Percentiles rank a stretch among this genome's conserved stretches.
phyloP scores from a whole-genome alignment of 768 basidiomycete genomes.

The Podaxis carcinomalis region DNA sequence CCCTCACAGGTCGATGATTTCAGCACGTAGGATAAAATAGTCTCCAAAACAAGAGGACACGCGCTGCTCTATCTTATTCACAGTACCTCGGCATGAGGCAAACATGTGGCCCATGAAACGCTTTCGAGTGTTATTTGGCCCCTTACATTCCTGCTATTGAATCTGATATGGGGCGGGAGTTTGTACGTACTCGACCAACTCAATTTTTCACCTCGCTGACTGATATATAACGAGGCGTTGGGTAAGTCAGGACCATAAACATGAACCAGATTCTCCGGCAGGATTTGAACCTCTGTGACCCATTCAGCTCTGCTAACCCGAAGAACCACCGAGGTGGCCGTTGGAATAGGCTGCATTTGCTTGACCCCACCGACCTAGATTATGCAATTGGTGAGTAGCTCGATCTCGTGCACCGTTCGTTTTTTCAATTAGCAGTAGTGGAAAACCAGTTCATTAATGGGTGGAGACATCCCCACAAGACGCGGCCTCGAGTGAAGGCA shows the following conservation, averaged over 20 bases:
- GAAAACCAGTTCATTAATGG: slow-evolving; percentile 45
- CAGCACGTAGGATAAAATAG: not conserved
- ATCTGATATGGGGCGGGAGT: not conserved
- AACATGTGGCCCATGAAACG: not conserved
- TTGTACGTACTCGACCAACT: not conserved
- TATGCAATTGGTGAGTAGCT: slow-evolving; percentile 37
- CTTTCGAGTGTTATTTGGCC: not conserved
- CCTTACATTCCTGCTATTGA: not conserved
- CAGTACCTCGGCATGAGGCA: not conserved
- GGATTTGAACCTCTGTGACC: slow-evolving; percentile 28
- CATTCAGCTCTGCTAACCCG: slow-evolving; percentile 40
- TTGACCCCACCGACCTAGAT: slow-evolving; percentile 29
- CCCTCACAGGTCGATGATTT: not conserved
- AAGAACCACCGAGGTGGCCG: slow-evolving; percentile 33
- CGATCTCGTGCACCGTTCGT: not conserved
- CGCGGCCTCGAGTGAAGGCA: slow-evolving; percentile 40
- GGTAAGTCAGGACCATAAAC: not conserved
- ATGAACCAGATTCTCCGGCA: slow-evolving; percentile 4
- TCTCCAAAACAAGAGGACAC: not conserved
- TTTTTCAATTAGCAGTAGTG: slow-evolving; percentile 27
- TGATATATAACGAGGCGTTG: not conserved
- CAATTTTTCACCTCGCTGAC: not conserved
- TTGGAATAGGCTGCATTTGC: slow-evolving; percentile 36
- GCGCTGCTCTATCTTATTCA: not conserved
- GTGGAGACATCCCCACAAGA: slow-evolving; percentile 55